Evolutionary conservation across 805 yeast species (phyloP).

Genomic region (Candida ipomoeae): DNA sequence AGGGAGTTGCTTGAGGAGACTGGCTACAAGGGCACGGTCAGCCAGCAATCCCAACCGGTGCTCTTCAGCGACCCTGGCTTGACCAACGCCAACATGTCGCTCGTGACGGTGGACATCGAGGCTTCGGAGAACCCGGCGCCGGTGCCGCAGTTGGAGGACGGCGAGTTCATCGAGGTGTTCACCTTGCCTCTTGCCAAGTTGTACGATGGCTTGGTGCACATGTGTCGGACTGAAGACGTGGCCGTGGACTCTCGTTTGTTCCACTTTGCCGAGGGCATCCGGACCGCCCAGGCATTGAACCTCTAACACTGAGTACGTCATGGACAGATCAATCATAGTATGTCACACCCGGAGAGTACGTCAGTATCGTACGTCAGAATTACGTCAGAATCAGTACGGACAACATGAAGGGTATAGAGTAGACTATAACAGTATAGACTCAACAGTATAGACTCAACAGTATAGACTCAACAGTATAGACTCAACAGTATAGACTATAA

Average conservation of each 20-base stretch:
- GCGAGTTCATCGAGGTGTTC: constrained; percentile 90
- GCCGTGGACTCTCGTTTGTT: constrained; percentile 83
- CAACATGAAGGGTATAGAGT: no score
- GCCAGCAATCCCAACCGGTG: constrained; percentile 21
- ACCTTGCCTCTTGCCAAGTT: constrained; percentile 60
- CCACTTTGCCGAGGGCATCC: constrained; percentile 78
- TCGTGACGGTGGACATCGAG: constrained; percentile 79
- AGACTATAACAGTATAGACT: no score
- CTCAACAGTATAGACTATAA: no score
- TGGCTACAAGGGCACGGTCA: constrained; percentile 74
- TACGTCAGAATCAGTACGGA: no score
- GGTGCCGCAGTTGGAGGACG: constrained; percentile 73
- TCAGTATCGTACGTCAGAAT: no score
- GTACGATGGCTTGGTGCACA: constrained; percentile 47
- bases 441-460: no score
- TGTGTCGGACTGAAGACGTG: constrained; percentile 60
- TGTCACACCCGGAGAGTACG: no score
- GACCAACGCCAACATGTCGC: constrained; percentile 79
- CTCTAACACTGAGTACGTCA: neutral
- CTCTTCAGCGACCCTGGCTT: constrained; percentile 78
- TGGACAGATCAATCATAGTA: no score
- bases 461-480: no score
- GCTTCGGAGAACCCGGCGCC: constrained; percentile 66
- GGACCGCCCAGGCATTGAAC: constrained; percentile 38
- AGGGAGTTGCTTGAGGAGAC: constrained; percentile 91